These are phyloP conservation scores for Cornus suecica DNA, from an alignment of 148 eudicot species.

Conservation along the genomic window DNA sequence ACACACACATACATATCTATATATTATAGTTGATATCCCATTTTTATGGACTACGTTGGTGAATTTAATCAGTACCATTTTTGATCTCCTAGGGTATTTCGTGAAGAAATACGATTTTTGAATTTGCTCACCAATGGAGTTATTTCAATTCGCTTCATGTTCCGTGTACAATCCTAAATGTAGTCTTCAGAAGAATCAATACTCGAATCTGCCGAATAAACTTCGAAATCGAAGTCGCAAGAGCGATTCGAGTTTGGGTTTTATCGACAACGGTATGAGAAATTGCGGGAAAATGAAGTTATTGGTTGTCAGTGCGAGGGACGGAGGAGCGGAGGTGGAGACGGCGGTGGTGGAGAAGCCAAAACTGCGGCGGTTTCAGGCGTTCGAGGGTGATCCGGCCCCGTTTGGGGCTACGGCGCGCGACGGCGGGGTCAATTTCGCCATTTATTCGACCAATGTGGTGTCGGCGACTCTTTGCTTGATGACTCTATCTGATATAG, in stretches of 20 bases:
- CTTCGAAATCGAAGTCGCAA: neutral
- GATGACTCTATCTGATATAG: constrained; percentile 57
- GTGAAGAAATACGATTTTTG: neutral
- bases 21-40: too few relatives aligned
- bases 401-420: constrained; percentile 74
- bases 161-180: constrained; percentile 21
- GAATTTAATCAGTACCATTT: neutral
- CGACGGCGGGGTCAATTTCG: constrained; percentile 87
- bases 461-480: constrained; percentile 74
- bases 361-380: constrained; percentile 45
- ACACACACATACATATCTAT: too few relatives aligned
- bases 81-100: neutral
- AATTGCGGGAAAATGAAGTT: constrained; percentile 12
- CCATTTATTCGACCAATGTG: constrained; percentile 67
- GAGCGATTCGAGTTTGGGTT: neutral
- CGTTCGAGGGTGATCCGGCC: constrained; percentile 52
- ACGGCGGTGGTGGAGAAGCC: constrained; percentile 44
- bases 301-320: constrained; percentile 29
- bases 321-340: constrained; percentile 34
- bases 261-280: neutral
- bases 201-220: neutral
- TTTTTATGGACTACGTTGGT: too few relatives aligned
- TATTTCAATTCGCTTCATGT: constrained; percentile 28
- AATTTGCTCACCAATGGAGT: constrained; percentile 24
- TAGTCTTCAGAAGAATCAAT: constrained; percentile 13